Evolutionary conservation across 331 rosid genomes (phyloP), one percentile per base, ranked within the genome.

Genomic region (Quercus phellos): DNA sequence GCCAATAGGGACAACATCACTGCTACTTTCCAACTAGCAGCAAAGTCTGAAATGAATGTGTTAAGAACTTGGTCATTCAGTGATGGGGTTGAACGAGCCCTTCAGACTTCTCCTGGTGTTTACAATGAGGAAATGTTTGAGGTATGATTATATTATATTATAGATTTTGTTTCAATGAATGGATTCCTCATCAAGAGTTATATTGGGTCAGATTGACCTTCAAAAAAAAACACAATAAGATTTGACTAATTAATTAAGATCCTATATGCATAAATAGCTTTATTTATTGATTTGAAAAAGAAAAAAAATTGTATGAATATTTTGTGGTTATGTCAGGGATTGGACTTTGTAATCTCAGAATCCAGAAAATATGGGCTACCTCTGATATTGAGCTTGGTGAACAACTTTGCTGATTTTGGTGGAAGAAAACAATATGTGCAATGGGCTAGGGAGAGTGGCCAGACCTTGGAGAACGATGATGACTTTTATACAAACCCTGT

Each of bases 21-120:
- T 26, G 8, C 76, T 24, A 76, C 74, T 51, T 76, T 90, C 14
- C 76, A 86, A 42, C 81, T 87, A 54, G 93, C 90, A 69, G 82
- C 91, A 0, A 43, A 70, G 4, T 64, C 80, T 61, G 91, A 90
- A 55, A 78, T 90, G 34, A 89, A 85, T n/a, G 66, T 89, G 9
- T 89, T 89, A 64, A 83, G 91, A 77, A 76, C 90, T 13, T 89
- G 88, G 93, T 90, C 90, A 43, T 89, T 89, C 78, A 81, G 68
- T 17, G 91, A 89, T 35, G 93, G 80, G 5, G 87, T 43, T 55
- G 46, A 79, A 38, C 70, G 84, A 38, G 79, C 91, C 18, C 91
- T 89, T 70, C 93, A 87, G 50, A 5, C 83, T 13, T 89, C 91
- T 72, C 87, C 84, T 1, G 87, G 91, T 18, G 51, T 80, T 34